Percentiles rank a stretch among this genome's conserved stretches.
These are phyloP conservation scores for Debaryomycetaceae sp. DNA, from an alignment of 1,139 yeast genomes.

Conservation along the genomic window DNA sequence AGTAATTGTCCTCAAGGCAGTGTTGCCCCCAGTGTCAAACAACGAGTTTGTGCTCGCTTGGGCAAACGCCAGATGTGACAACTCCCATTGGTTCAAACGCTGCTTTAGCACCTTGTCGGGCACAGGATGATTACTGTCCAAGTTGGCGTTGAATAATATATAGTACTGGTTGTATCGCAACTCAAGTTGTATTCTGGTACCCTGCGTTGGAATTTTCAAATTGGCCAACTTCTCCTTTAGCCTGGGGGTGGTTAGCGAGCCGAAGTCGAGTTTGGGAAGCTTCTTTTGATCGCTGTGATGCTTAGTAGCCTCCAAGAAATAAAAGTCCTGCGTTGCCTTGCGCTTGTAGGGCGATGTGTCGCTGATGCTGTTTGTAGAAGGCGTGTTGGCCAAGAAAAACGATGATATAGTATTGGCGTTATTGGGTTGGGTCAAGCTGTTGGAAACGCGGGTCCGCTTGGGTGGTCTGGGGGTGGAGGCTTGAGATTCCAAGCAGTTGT, in stretches of 20 bases:
- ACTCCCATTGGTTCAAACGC: constrained; percentile 67
- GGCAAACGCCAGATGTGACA: constrained; percentile 34
- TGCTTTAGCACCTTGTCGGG: constrained; percentile 50
- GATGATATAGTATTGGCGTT: not conserved
- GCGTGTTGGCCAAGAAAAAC: too few species aligned
- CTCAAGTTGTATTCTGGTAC: constrained; percentile 62
- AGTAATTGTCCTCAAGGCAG: constrained; percentile 25
- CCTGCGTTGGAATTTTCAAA: constrained; percentile 55
- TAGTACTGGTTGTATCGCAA: constrained; percentile 75
- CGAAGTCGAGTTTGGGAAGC: constrained; percentile 60
- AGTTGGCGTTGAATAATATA: constrained; percentile 76
- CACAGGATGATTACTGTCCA: constrained; percentile 70
- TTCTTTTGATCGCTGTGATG: constrained; percentile 25
- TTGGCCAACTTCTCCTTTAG: constrained; percentile 56
- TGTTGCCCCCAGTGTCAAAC: constrained; percentile 20
- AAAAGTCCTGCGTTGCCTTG: constrained; percentile 14
- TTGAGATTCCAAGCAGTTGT: constrained; percentile 45
- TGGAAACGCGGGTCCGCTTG: constrained; percentile 26
- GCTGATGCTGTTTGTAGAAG: not conserved
- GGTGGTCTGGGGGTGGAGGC: constrained; percentile 5
- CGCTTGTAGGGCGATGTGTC: constrained; percentile 1
- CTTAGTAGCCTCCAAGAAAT: constrained; percentile 26
- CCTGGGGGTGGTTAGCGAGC: constrained; percentile 55
- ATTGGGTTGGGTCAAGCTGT: constrained; percentile 6
- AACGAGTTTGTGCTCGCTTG: constrained; percentile 12